phyloP scores from a whole-genome alignment of 495 filamentous ascomycete species.

The Penicillium lagena region DNA sequence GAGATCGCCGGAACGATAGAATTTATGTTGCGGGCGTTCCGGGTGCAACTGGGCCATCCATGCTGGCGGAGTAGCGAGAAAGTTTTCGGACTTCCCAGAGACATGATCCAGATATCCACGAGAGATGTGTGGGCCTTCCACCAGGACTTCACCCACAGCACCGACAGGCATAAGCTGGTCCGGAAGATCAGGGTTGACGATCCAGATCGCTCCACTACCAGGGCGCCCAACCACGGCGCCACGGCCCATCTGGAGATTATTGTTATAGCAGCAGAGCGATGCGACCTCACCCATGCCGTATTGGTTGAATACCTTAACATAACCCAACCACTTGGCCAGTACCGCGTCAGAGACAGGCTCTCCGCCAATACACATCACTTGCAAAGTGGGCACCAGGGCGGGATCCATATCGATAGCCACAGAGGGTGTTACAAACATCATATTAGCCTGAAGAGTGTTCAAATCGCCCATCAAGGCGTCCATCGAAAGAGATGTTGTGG shows the following conservation, averaged over 20 bases:
- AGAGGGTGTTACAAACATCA: slow-evolving; percentile 36
- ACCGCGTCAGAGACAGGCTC: slow-evolving; percentile 39
- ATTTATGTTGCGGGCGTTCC: slow-evolving; percentile 2
- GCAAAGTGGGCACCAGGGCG: slow-evolving; percentile 24
- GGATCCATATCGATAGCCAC: slow-evolving; percentile 32
- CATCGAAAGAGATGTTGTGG: slow-evolving; percentile 23
- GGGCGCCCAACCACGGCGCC: slow-evolving; percentile 12
- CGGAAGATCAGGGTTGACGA: slow-evolving; percentile 42
- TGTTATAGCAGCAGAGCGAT: slow-evolving; percentile 16
- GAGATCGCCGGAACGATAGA: slow-evolving; percentile 75
- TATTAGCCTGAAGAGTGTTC: slow-evolving; percentile 28
- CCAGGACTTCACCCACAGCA: slow-evolving; percentile 47
- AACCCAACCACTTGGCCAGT: slow-evolving; percentile 37
- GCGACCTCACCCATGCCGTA: slow-evolving; percentile 51
- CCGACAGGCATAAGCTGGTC: slow-evolving; percentile 46
- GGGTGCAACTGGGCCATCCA: slow-evolving; percentile 12
- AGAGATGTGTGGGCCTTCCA: slow-evolving; percentile 52
- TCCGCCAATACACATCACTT: slow-evolving; percentile 33
- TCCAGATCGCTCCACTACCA: slow-evolving; percentile 36
- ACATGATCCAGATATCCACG: slow-evolving; percentile 44
- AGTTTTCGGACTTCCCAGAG: slow-evolving; percentile 8
- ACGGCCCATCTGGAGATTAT: slow-evolving; percentile 4
- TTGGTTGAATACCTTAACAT: slow-evolving; percentile 41
- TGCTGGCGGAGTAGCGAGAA: slow-evolving; percentile 4
- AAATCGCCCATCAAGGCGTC: slow-evolving; percentile 25